These are phyloP conservation scores for Plantago ovata DNA, from an alignment of 257 asterid species.

Conservation along the genomic window DNA sequence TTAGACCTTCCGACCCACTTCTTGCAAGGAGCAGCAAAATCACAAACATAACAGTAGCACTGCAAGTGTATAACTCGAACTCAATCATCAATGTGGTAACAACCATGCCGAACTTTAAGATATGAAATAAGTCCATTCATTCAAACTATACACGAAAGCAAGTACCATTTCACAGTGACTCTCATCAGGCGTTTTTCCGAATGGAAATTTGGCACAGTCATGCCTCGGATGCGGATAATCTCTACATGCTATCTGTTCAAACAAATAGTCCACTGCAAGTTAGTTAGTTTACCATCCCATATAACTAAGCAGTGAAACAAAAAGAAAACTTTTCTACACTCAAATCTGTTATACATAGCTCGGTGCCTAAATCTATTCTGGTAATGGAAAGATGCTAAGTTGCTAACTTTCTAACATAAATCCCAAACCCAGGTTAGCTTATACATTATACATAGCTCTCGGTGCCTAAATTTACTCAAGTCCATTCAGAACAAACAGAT, in stretches of 20 bases:
- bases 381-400: too few relatives aligned
- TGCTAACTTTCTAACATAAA: too few relatives aligned
- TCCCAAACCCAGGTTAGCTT: too few relatives aligned
- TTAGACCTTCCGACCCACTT: constrained; percentile 7
- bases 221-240: constrained; percentile 61
- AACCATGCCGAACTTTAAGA: background rate
- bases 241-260: constrained; percentile 35
- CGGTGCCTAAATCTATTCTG: too few relatives aligned
- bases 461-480: too few relatives aligned
- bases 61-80: background rate
- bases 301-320: too few relatives aligned
- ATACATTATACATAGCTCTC: too few relatives aligned
- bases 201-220: constrained; percentile 31
- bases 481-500: too few relatives aligned
- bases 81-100: background rate
- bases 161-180: constrained; percentile 23
- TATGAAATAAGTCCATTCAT: background rate
- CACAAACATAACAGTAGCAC: constrained; percentile 13
- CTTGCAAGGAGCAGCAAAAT: constrained; percentile 5
- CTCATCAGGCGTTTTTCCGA: constrained; percentile 32
- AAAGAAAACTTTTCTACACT: too few relatives aligned
- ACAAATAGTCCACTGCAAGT: background rate
- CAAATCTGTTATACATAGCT: too few relatives aligned
- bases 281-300: too few relatives aligned
- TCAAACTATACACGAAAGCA: background rate